A percentile compares a stretch with the other conserved stretches of the same genome.
phyloP scores from a whole-genome alignment of 805 yeast genomes.

The Sugiyamaella boreocaroliniensis region DNA sequence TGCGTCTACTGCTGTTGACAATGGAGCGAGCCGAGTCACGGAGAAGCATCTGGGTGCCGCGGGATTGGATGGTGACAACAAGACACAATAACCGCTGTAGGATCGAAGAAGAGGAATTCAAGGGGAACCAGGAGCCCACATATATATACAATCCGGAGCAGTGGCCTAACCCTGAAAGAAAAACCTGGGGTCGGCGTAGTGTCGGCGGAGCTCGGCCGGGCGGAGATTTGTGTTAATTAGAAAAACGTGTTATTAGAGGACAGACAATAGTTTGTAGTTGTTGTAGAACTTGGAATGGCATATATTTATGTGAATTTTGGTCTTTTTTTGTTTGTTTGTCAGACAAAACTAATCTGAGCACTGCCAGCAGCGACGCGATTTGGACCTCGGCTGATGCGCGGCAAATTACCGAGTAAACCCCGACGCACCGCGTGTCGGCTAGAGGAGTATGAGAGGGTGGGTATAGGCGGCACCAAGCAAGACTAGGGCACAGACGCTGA shows the following conservation, averaged over 20 bases:
- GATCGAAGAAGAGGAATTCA: background rate
- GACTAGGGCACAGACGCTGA: too few relatives aligned
- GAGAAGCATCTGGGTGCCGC: background rate
- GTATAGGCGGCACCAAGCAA: background rate
- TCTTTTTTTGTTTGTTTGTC: background rate
- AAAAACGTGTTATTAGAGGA: too few relatives aligned
- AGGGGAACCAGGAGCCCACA: background rate
- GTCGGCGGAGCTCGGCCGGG: conserved; percentile 1
- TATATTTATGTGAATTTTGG: background rate
- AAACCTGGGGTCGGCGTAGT: background rate
- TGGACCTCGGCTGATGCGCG: background rate
- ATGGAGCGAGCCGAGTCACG: background rate
- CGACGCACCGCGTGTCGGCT: too few relatives aligned
- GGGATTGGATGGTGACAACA: background rate
- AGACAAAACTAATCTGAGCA: too few relatives aligned
- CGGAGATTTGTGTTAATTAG: background rate
- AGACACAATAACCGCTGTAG: background rate
- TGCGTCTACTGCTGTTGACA: background rate
- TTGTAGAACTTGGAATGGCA: too few relatives aligned
- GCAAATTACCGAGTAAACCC: background rate
- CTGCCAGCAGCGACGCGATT: too few relatives aligned
- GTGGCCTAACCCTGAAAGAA: background rate
- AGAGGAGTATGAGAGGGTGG: background rate
- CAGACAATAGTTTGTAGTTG: too few relatives aligned
- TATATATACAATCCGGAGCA: background rate